Evolutionary conservation across 2,329 filamentous ascomycete genomes (phyloP).

Genomic region (Neoascochyta sp.): DNA sequence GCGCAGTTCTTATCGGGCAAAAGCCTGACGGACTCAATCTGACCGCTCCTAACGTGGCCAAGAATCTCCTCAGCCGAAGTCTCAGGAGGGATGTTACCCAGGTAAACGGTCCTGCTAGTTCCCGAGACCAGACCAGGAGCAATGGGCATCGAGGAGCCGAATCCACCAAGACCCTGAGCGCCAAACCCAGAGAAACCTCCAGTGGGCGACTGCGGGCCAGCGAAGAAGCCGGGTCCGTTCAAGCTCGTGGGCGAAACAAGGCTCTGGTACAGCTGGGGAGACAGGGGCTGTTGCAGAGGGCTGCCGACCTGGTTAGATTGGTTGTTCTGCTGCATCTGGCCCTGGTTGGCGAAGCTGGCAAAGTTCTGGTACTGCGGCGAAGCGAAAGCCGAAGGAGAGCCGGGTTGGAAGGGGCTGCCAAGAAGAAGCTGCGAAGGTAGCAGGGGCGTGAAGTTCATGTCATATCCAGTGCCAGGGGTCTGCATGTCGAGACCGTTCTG

Average conservation of each 20-base stretch:
- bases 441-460: slow-evolving; percentile 98
- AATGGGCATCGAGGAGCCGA: slow-evolving; percentile 72
- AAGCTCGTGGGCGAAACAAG: slow-evolving; percentile 84
- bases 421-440: slow-evolving; percentile 91
- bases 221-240: slow-evolving; percentile 74
- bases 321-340: slow-evolving; percentile 59
- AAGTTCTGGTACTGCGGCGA: slow-evolving; percentile 90
- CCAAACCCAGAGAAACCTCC: slow-evolving; percentile 65
- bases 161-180: slow-evolving; percentile 57
- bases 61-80: slow-evolving; percentile 95
- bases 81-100: slow-evolving; percentile 98
- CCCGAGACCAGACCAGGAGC: slow-evolving; percentile 78
- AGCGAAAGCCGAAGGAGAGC: slow-evolving; percentile 82
- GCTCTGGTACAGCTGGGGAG: slow-evolving; percentile 77
- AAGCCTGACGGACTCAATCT: slow-evolving; percentile 97
- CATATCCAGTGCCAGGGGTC: slow-evolving; percentile 82
- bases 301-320: slow-evolving; percentile 64
- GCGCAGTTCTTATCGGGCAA: slow-evolving; percentile 99
- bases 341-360: slow-evolving; percentile 58
- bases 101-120: slow-evolving; percentile 92
- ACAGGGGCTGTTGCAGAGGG: slow-evolving; percentile 66
- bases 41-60: slow-evolving; percentile 91
- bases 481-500: slow-evolving; percentile 69
- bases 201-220: slow-evolving; percentile 80
- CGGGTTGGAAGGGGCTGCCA: slow-evolving; percentile 94